Evolutionary conservation across 164 flowering plant genomes (phyloP).

Genomic region (Umbilicus rupestris): DNA sequence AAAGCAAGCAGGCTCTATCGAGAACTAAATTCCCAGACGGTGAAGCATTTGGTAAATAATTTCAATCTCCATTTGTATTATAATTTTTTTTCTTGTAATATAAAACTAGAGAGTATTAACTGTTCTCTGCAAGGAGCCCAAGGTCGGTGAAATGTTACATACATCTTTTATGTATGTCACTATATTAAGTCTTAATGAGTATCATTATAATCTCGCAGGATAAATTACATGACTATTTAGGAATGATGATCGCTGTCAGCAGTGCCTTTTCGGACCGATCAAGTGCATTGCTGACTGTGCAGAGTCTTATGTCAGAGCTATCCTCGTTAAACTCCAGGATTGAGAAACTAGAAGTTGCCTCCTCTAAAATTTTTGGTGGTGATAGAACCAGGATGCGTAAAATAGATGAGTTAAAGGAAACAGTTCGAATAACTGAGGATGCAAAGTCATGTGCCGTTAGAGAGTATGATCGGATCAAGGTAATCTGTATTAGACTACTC

Average conservation of each 20-base stretch:
- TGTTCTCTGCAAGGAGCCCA: not conserved
- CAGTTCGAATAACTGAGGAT: constrained; percentile 67
- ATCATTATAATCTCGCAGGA: constrained; percentile 39
- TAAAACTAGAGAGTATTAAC: not conserved
- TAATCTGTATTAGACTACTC: constrained; percentile 13
- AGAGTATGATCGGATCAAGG: constrained; percentile 93
- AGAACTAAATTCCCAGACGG: constrained; percentile 80
- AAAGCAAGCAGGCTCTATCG: constrained; percentile 88
- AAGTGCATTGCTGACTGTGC: constrained; percentile 85
- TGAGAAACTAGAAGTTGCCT: constrained; percentile 82
- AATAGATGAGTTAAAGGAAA: constrained; percentile 73
- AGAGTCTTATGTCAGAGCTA: constrained; percentile 73
- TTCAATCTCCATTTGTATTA: not conserved
- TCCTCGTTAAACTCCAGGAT: constrained; percentile 61
- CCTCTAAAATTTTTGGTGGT: constrained; percentile 86
- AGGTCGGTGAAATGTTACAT: not conserved
- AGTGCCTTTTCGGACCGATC: constrained; percentile 87
- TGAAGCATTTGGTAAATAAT: constrained; percentile 69
- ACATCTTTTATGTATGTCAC: not conserved
- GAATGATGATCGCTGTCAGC: constrained; percentile 75
- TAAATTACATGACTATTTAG: constrained; percentile 81
- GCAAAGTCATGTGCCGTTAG: constrained; percentile 67
- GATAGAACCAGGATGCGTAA: constrained; percentile 75
- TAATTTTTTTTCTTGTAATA: not conserved
- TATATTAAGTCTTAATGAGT: not conserved